Percentiles rank a stretch among this genome's conserved stretches.
Conservation (phyloP, 495 filamentous ascomycete species). For the Tuber brumale region DNA sequence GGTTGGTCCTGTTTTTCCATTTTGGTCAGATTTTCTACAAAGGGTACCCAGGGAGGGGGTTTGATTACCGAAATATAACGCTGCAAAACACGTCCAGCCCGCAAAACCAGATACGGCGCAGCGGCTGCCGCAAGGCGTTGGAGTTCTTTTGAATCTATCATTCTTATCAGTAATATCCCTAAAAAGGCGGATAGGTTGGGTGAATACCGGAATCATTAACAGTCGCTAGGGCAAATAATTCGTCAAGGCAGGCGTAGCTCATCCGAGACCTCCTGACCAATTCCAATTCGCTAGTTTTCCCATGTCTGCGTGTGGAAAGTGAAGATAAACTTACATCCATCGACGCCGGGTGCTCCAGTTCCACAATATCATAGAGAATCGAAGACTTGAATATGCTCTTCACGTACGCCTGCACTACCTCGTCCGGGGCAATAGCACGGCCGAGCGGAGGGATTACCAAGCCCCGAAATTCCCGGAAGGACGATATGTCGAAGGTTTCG, state of each 20-base stretch:
- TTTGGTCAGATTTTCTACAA: not conserved
- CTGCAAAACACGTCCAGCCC: slow-evolving; percentile 69
- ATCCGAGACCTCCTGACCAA: slow-evolving; percentile 54
- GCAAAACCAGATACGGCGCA: slow-evolving; percentile 76
- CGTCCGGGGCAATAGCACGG: slow-evolving; percentile 55
- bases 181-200: not conserved
- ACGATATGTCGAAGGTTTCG: slow-evolving; percentile 71
- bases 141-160: slow-evolving; percentile 29
- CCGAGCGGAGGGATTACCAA: slow-evolving; percentile 73
- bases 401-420: slow-evolving; percentile 62
- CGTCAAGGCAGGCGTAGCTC: slow-evolving; percentile 71
- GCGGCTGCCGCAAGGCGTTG: slow-evolving; percentile 63
- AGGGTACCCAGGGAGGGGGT: not conserved
- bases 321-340: slow-evolving; percentile 17
- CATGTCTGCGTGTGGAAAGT: slow-evolving; percentile 19
- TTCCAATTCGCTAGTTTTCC: slow-evolving; percentile 34
- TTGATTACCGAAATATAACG: slow-evolving; percentile 61
- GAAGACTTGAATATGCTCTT: slow-evolving; percentile 74
- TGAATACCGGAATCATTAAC: slow-evolving; percentile 42
- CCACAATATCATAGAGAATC: slow-evolving; percentile 45
- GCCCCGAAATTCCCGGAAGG: slow-evolving; percentile 60
- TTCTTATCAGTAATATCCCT: slow-evolving; percentile 5
- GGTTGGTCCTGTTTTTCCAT: slow-evolving; percentile 61
- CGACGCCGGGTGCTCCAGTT: slow-evolving; percentile 17
- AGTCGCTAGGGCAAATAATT: slow-evolving; percentile 67